phyloP scores from a whole-genome alignment of 2,329 filamentous ascomycete species.

The Chrysoporthe puriensis region DNA sequence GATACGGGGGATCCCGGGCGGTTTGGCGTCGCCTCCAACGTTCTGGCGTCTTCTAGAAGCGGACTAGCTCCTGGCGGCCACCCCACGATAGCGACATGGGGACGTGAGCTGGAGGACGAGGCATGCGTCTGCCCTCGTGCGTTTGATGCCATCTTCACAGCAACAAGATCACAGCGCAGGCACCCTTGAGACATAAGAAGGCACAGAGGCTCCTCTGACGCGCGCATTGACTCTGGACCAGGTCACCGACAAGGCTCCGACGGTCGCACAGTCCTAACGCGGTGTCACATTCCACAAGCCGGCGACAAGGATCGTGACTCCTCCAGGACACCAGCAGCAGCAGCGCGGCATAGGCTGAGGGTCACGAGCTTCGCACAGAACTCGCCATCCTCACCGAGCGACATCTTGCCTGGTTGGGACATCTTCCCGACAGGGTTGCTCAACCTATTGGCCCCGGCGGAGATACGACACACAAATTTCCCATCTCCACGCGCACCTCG shows the following conservation, averaged over 20 bases:
- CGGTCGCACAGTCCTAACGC: neutral
- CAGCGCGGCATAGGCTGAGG: neutral
- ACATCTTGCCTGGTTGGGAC: neutral
- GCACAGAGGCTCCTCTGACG: too few species aligned
- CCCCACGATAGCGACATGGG: too few species aligned
- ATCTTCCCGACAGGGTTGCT: neutral
- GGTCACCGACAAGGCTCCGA: neutral
- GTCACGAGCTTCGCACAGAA: neutral
- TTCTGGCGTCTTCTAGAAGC: constrained; percentile 28
- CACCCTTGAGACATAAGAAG: neutral
- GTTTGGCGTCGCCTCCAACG: neutral
- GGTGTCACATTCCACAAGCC: neutral
- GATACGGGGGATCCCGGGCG: neutral
- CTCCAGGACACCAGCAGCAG: neutral
- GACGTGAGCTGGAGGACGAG: too few species aligned
- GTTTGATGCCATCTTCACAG: neutral
- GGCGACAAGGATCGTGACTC: neutral
- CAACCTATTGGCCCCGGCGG: neutral
- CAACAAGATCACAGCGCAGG: neutral
- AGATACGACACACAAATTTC: neutral
- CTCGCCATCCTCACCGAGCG: neutral
- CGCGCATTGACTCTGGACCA: neutral
- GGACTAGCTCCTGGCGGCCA: constrained; percentile 4
- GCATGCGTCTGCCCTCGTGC: neutral
- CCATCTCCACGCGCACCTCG: neutral